Evolutionary conservation across 768 basidiomycete genomes (phyloP), one percentile per base, ranked within the genome.

Genomic region (Tylopilus felleus): DNA sequence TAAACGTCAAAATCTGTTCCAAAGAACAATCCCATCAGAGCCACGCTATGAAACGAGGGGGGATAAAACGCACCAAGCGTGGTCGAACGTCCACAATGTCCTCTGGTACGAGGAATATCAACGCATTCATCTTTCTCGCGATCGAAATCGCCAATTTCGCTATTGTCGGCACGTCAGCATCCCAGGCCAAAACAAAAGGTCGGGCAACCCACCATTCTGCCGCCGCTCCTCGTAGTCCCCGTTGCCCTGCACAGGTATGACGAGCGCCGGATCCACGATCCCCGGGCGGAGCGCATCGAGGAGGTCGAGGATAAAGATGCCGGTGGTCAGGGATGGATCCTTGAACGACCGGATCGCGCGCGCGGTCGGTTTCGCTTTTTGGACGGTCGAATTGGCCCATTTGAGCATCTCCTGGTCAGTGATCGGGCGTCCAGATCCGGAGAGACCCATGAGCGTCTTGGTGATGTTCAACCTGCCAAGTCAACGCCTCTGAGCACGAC

Each of bases 81-180:
- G 93, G 84, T 40, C 96, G 85, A 56, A 98, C 81, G 69, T 98
- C 95, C 33, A 98, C 93, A 62, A 98, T 94, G 72, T 94, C 94
- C 66, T 98, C 96, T 0, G 96, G 94, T 0, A 98, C 96, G 54
- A 98, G 74, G 80, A 98, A 98, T 64, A 98, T 98, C 62, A 97
- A 72, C 5, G 92, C 91, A 50, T 93, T 91, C 86, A 95, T 87
- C 80, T 98, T 98, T 65, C 96, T 80, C n/a, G 96, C 95, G 62
- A 98, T 98, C 3, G 96, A 98, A 62, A 98, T 98, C 8, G 93
- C 96, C 59, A 98, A 73, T 82, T 98, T 98, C 16, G 95, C 95
- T 97, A 58, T 35, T 17, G 5, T 27, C n/a, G 12, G 22, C 4
- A 14, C 23, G 43, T 57, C 36, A 54, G 28, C n/a, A 5, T 19